Evolutionary conservation across 108 stramenopile species (phyloP), one percentile per base, ranked within the genome.

Genomic region (Nitzschia sp.): DNA sequence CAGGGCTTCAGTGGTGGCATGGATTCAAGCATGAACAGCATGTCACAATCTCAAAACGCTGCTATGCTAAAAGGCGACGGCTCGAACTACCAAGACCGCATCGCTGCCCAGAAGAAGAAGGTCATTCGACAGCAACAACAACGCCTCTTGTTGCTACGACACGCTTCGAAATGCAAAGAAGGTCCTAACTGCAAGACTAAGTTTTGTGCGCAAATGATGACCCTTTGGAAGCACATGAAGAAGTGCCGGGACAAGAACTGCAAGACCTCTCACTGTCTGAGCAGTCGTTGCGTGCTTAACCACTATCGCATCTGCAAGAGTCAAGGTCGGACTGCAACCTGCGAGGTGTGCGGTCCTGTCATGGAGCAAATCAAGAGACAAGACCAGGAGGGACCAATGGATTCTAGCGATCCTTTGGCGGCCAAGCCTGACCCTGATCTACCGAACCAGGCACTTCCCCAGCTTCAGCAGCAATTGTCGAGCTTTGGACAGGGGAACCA

Each of bases 141-240:
- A 46, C 79, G 90, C 19, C 78, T 91, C 13, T 45, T 88, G 29
- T 67, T 88, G 36, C 80, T 88, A 8, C 75, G 87, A 41, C 87
- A 88, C 73, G 84, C 87, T 5, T 82, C 79, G 21, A 85, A 87
- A 68, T 90, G 89, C 55, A 71, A 52, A 32, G 69, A 41, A 17
- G 84, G 84, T 23, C 59, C 72, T 1, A 61, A 66, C 36, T 91
- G 90, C 64, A 73, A 58, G 17, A 82, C 77, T 0, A 86, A 77
- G 66, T 88, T 83, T 53, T 91, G 90, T 57, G 66, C 78, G 13
- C 85, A 91, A 61, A 88, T 91, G 90, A 78, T 81, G 19, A 75
- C 80, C 32, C 67, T 88, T 1, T 91, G 90, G 90, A 80, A 84
- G 52, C 90, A 91, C 57, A 85, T 91, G 83, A 86, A 85, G 62